Conservation (phyloP, 2,329 filamentous ascomycete genomes). For the Ceratocystis alfenasii region DNA sequence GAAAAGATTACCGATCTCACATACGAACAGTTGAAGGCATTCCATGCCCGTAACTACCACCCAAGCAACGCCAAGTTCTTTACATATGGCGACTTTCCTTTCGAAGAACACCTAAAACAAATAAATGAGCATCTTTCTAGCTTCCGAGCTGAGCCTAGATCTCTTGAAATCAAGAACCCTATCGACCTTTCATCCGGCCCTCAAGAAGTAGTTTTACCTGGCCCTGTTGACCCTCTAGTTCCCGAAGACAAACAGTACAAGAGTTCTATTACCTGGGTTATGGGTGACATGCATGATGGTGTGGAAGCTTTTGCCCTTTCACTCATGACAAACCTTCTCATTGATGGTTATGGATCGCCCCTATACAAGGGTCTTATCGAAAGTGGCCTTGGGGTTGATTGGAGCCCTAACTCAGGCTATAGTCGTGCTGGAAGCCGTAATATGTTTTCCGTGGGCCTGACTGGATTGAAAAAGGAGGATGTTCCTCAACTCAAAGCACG, state of each 20-base stretch:
- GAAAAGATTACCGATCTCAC: slow-evolving; percentile 93
- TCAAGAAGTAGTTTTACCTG: slow-evolving; percentile 56
- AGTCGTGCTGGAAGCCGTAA: slow-evolving; percentile 65
- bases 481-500: slow-evolving; percentile 63
- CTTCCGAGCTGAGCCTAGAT: slow-evolving; percentile 55
- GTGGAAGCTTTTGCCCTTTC: slow-evolving; percentile 80
- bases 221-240: slow-evolving; percentile 77
- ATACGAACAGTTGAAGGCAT: slow-evolving; percentile 75
- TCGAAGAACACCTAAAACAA: slow-evolving; percentile 68
- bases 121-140: slow-evolving; percentile 60
- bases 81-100: slow-evolving; percentile 86
- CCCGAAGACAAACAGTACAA: slow-evolving; percentile 82
- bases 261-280: slow-evolving; percentile 85
- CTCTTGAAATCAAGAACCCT: slow-evolving; percentile 47
- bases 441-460: slow-evolving; percentile 83
- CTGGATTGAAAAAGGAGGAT: slow-evolving; percentile 73
- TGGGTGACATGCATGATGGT: slow-evolving; percentile 69
- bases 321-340: slow-evolving; percentile 68
- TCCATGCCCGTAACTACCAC: slow-evolving; percentile 89
- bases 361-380: slow-evolving; percentile 83
- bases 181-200: slow-evolving; percentile 58
- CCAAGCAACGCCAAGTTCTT: slow-evolving; percentile 94
- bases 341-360: slow-evolving; percentile 92
- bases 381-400: slow-evolving; percentile 79
- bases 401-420: slow-evolving; percentile 87